These are phyloP conservation scores for Neonectria sp. DNA, from an alignment of 2,329 filamentous ascomycete species.

Conservation along the genomic window DNA sequence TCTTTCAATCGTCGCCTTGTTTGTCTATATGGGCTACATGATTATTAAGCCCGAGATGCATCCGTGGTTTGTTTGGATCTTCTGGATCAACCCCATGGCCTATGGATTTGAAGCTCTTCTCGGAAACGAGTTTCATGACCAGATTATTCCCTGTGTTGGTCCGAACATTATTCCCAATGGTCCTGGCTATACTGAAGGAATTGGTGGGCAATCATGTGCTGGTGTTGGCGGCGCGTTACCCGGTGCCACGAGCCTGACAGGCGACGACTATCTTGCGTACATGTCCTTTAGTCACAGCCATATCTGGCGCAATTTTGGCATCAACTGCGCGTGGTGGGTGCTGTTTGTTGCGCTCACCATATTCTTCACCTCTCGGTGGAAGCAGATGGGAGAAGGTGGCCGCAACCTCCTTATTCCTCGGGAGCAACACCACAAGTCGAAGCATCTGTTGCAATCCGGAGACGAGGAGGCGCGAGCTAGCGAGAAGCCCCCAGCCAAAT, in stretches of 20 bases:
- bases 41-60: slow-evolving; percentile 70
- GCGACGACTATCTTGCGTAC: slow-evolving; percentile 66
- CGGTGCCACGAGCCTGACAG: slow-evolving; percentile 43
- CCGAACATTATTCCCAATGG: too few species aligned
- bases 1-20: slow-evolving; percentile 70
- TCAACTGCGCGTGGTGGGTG: slow-evolving; percentile 32
- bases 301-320: slow-evolving; percentile 43
- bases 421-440: too few species aligned
- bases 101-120: slow-evolving; percentile 76
- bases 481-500: too few species aligned
- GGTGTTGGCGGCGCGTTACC: too few species aligned
- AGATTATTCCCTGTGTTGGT: slow-evolving; percentile 63
- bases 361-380: too few species aligned
- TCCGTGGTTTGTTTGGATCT: slow-evolving; percentile 77
- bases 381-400: too few species aligned
- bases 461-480: too few species aligned
- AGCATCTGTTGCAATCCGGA: too few species aligned
- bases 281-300: slow-evolving; percentile 62
- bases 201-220: too few species aligned
- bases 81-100: slow-evolving; percentile 74
- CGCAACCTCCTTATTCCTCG: too few species aligned
- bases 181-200: too few species aligned
- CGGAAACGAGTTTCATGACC: slow-evolving; percentile 68
- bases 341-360: background rate
- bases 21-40: slow-evolving; percentile 77